Conservation (phyloP, 495 filamentous ascomycete species). For the Xeromyces bisporus region DNA sequence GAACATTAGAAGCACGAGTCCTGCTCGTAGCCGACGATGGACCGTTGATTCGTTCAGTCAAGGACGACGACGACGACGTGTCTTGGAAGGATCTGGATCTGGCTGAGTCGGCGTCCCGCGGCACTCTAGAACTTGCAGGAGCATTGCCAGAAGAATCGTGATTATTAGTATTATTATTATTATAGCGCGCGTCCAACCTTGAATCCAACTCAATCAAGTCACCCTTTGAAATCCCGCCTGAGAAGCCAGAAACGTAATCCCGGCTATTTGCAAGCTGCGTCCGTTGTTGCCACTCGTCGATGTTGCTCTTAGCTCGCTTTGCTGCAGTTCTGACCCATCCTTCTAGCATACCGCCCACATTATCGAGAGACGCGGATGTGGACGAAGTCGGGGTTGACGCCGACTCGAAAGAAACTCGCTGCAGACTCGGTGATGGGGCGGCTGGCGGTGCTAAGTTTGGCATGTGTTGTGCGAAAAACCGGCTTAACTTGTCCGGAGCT, state of each 20-base stretch:
- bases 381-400: conserved; percentile 24
- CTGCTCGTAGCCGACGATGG: not conserved
- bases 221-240: conserved; percentile 23
- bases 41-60: not conserved
- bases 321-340: conserved; percentile 75
- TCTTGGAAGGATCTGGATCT: not conserved
- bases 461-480: conserved; percentile 59
- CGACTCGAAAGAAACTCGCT: conserved; percentile 26
- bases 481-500: conserved; percentile 62
- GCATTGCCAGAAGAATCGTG: no score
- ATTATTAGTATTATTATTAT: no score
- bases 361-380: conserved; percentile 49
- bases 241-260: conserved; percentile 15
- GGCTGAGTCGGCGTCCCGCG: not conserved
- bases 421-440: conserved; percentile 11
- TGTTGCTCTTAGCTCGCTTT: conserved; percentile 25
- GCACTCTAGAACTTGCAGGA: not conserved
- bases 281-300: conserved; percentile 26
- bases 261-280: conserved; percentile 14
- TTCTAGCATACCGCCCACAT: conserved; percentile 71
- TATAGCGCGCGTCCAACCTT: conserved; percentile 19
- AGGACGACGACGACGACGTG: not conserved
- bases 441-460: conserved; percentile 46
- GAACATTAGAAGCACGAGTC: not conserved
- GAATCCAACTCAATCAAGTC: conserved; percentile 83